Base-by-base conservation (phyloP, 2,329 filamentous ascomycete genomes). In the Hypoxylon sp. region DNA sequence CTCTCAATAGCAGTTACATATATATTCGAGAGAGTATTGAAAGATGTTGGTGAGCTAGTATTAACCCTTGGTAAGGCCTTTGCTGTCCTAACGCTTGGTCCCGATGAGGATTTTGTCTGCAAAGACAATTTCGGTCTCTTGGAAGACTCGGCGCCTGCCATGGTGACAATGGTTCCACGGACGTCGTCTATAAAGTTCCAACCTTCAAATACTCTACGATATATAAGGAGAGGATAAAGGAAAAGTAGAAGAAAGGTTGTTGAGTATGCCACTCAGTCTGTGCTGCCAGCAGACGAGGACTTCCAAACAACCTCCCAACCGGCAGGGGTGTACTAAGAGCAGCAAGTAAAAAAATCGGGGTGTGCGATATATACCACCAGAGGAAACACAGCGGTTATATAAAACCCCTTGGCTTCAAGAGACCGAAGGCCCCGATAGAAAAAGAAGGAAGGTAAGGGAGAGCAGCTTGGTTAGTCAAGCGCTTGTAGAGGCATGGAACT, bases 11-110 rank as follows among this genome's bases (percentile, higher is more conserved):
- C 86, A 2, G 86, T 87, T 26, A 86, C 85, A 74, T 91, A 91
- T 67, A 88, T 86, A 78, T 91, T 91, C 59, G 88, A 89, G 42
- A 91, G 83, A 1, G 89, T 91, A 78, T 91, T 91, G 80, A 90
- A 90, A 22, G 87, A 82, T 1, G 89, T 91, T 3, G 88, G 87
- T 33, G 88, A 89, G 64, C 83, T 85, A 31, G 87, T 85, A 72
- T 90, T 85, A 42, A 86, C 78, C 57, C 83, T 81, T 47, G 86
- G 75, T 4, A 72, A 69, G 53, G 80, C 82, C 67, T 82, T 83
- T 29, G 82, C 69, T 14, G 82, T 77, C 59, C 79, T 82, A 59
- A 80, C 76, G 44, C 73, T 74, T 3, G 82, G 75, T 35, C 78
- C 79, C 62, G 78, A 76, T 31, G 81, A 76, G 24, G 85, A 80